A percentile compares a stretch with the other conserved stretches of the same genome.
These are phyloP conservation scores for Suhomyces coccinellae DNA, from an alignment of 1,139 yeast species.

Conservation along the genomic window DNA sequence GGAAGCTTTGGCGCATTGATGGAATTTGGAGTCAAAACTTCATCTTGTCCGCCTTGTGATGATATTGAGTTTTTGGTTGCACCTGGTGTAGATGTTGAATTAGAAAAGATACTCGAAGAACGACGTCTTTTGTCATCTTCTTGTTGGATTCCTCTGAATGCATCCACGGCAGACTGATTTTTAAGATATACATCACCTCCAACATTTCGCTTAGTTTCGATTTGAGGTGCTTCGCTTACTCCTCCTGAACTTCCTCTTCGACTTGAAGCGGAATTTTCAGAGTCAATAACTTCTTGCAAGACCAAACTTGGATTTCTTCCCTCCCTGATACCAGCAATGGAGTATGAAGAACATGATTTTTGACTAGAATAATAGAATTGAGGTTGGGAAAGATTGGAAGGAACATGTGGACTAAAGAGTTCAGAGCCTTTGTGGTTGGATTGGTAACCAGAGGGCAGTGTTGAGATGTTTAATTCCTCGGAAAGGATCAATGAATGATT, in stretches of 20 bases:
- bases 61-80: constrained; percentile 20
- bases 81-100: constrained; percentile 10
- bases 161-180: constrained; percentile 50
- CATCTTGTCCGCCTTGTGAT: constrained; percentile 15
- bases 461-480: constrained; percentile 24
- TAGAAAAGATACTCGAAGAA: constrained; percentile 36
- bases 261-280: constrained; percentile 27
- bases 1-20: background rate
- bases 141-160: constrained; percentile 51
- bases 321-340: constrained; percentile 38
- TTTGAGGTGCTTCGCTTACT: constrained; percentile 44
- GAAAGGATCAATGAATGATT: constrained; percentile 39
- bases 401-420: constrained; percentile 9
- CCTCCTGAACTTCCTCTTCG: constrained; percentile 41
- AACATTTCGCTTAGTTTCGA: constrained; percentile 53
- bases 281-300: constrained; percentile 40
- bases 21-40: background rate
- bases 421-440: constrained; percentile 2
- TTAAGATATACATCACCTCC: constrained; percentile 56
- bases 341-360: constrained; percentile 23
- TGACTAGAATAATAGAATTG: constrained; percentile 1
- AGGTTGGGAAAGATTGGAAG: constrained; percentile 8
- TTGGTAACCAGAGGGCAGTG: background rate
- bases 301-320: constrained; percentile 26
- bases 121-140: constrained; percentile 47